Percentiles rank a stretch among this genome's conserved stretches.
Evolutionary conservation across 2,329 filamentous ascomycete species (phyloP).

Genomic region (Botryotinia calthae): DNA sequence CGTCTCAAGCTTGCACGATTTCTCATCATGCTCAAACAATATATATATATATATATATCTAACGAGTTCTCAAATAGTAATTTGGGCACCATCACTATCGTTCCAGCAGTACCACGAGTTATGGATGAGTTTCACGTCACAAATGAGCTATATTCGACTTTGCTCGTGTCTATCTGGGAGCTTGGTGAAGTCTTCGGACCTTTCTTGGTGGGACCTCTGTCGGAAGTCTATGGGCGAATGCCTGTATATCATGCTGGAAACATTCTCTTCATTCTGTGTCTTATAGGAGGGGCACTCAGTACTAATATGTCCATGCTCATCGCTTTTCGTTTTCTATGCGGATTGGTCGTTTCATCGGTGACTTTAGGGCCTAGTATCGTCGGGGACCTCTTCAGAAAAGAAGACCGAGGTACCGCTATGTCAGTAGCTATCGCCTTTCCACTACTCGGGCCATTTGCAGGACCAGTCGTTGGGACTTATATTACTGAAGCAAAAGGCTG

Average conservation of each 20-base stretch:
- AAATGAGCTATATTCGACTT: background rate
- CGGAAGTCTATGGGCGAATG: background rate
- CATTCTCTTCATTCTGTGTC: background rate
- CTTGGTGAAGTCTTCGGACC: constrained; percentile 14
- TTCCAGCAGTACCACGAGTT: constrained; percentile 11
- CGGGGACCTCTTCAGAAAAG: constrained; percentile 11
- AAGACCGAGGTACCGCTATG: constrained; percentile 16
- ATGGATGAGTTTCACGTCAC: constrained; percentile 8
- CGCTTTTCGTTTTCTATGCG: constrained; percentile 10
- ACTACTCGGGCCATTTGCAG: constrained; percentile 38
- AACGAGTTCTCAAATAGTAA: background rate
- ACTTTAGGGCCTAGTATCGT: constrained; percentile 9
- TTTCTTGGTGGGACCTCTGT: background rate
- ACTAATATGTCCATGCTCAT: constrained; percentile 5
- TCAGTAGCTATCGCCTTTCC: constrained; percentile 8
- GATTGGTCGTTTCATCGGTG: background rate
- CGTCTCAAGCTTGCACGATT: no score
- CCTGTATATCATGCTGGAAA: constrained; percentile 3
- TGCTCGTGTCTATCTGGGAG: constrained; percentile 16
- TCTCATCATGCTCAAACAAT: background rate
- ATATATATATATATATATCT: no score
- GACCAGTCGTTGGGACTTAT: constrained; percentile 38
- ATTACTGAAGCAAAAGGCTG: constrained; percentile 37
- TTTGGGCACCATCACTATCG: background rate
- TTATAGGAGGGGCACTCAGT: background rate